Evolutionary conservation across 208 protist species (phyloP), one percentile per base, ranked within the genome.

Genomic region (Wallacemonas rigidus): DNA sequence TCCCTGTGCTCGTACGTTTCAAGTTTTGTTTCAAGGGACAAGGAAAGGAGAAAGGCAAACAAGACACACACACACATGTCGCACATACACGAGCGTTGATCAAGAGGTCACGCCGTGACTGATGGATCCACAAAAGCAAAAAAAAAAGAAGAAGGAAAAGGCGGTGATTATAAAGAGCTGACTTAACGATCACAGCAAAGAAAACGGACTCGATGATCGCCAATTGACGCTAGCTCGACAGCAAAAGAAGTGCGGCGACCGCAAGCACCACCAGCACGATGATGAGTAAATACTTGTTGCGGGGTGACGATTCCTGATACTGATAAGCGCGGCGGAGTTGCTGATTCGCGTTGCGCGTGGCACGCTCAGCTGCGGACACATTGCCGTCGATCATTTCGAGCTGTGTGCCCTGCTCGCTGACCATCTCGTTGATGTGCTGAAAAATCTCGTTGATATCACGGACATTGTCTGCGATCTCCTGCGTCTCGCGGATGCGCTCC

Each of bases 391-490:
- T 84, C 1, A 81, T 44, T 5, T 95, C 86, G 17, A 97, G 77
- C 48, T 90, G 77, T 15, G 83, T 86, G 0, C 92, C 92, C 65
- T 97, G 92, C 63, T 95, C 88, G 26, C 83, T 79, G 35, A 95
- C 82, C 82, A 97, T 85, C 61, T 79, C 80, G 62, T 92, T 88
- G 72, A 97, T 95, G 69, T 97, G 90, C 38, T 86, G 72, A 41
- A 95, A 95, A 67, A 95, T 95, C 40, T 95, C 90, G 55, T 94
- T 86, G 38, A 97, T 94, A 74, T 97, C 90, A 6, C 77, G 79
- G 8, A 97, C 85, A 67, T 88, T 94, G 14, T 95, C 88, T 1
- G 90, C 90, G 40, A 97, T 92, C 74, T 97, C 92, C 12, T 81
- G 65, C 41, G 89, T 93, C 65, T 97, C 92, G 1, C 83, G 80